phyloP scores from a whole-genome alignment of 2,329 filamentous ascomycete genomes.

The Fusarium sp. region DNA sequence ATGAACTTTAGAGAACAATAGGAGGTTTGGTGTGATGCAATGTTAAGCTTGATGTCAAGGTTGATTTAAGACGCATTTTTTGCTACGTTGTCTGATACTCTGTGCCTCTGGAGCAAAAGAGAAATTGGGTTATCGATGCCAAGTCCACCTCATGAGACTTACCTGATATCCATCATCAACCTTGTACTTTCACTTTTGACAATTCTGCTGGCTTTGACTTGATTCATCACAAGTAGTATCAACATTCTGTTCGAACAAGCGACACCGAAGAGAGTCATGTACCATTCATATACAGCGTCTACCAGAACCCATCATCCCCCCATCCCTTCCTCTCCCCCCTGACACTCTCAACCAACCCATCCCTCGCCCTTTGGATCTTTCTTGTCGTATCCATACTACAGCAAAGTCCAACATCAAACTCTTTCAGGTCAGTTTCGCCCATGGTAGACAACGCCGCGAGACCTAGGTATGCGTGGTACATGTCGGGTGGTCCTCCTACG shows the following conservation, averaged over 20 bases:
- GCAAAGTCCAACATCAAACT: constrained; percentile 81
- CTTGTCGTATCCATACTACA: constrained; percentile 71
- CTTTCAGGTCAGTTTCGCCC: constrained; percentile 75
- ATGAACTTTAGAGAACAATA: background rate
- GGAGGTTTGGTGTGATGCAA: background rate
- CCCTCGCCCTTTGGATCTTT: constrained; percentile 62
- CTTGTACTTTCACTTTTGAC: too few species aligned
- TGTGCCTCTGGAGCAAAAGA: background rate
- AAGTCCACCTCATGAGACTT: background rate
- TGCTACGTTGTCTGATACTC: background rate
- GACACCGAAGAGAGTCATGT: background rate
- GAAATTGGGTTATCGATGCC: background rate
- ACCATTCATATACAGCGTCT: background rate
- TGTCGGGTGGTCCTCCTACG: constrained; percentile 75
- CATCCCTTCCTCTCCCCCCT: constrained; percentile 22
- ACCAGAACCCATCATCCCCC: constrained; percentile 41
- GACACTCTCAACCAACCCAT: constrained; percentile 47
- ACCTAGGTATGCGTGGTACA: constrained; percentile 92
- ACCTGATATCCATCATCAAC: background rate
- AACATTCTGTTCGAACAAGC: background rate
- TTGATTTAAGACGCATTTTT: background rate
- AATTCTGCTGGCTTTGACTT: background rate
- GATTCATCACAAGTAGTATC: background rate
- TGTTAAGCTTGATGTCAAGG: background rate
- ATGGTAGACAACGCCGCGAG: constrained; percentile 82